Evolutionary conservation across 768 basidiomycete species (phyloP).

Genomic region (Zangia roseola): DNA sequence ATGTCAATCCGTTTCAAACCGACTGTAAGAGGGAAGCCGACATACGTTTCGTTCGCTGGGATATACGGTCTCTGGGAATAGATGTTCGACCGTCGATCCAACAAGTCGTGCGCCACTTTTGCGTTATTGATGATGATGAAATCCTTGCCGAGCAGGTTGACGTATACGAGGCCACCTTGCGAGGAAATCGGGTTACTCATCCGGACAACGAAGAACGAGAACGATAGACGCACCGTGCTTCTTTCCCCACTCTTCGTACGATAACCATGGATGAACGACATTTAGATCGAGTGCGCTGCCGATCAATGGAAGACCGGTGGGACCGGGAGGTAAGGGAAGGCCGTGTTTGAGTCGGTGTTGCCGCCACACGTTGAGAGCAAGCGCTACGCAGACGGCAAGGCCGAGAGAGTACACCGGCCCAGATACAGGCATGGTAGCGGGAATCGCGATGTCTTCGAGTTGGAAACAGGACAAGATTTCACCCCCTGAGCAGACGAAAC

Average conservation of each 20-base stretch:
- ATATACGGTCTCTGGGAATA: constrained; percentile 30
- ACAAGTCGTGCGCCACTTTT: constrained; percentile 21
- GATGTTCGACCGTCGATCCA: constrained; percentile 26
- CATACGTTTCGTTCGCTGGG: constrained; percentile 21
- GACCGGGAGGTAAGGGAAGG: constrained; percentile 48
- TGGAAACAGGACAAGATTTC: background rate
- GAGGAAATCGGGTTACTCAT: background rate
- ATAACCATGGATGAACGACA: constrained; percentile 27
- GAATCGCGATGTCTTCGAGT: no score
- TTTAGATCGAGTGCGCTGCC: constrained; percentile 26
- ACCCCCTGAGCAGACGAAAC: background rate
- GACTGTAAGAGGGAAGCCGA: background rate
- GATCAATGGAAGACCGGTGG: constrained; percentile 41
- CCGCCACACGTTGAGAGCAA: constrained; percentile 16
- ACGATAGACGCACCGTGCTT: constrained; percentile 27
- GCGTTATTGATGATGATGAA: constrained; percentile 27
- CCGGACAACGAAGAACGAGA: background rate
- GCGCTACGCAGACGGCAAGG: constrained; percentile 1
- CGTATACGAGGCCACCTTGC: constrained; percentile 26
- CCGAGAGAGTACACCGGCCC: constrained; percentile 3
- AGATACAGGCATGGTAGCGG: background rate
- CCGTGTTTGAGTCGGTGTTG: constrained; percentile 10
- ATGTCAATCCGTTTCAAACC: background rate
- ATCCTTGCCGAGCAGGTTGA: constrained; percentile 26
- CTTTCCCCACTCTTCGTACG: constrained; percentile 35